These are phyloP conservation scores for Aspergillus sp. DNA, from an alignment of 2,329 filamentous ascomycete species.

Conservation along the genomic window DNA sequence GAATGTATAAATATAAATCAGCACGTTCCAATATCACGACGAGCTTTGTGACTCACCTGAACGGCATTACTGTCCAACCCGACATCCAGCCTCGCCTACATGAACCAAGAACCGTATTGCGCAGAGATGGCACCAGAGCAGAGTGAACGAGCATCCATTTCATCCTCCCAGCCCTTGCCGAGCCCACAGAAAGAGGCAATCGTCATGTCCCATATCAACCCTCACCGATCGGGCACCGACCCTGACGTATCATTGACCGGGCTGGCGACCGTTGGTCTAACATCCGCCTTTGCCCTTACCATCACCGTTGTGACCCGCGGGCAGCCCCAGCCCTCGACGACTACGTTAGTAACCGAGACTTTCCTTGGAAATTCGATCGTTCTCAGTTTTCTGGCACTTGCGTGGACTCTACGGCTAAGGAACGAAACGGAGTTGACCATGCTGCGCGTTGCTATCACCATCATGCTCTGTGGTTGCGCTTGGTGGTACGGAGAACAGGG, in stretches of 20 bases:
- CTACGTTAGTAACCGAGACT: not conserved
- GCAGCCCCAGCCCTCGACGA: not conserved
- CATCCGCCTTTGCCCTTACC: not conserved
- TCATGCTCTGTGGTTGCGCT: not conserved
- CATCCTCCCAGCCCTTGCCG: no score
- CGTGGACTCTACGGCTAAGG: not conserved
- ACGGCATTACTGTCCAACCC: no score
- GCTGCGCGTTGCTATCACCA: not conserved
- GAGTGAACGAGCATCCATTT: no score
- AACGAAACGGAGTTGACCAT: not conserved
- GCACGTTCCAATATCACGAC: no score
- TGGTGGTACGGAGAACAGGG: not conserved
- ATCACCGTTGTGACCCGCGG: not conserved
- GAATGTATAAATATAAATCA: no score
- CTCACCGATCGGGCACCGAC: no score
- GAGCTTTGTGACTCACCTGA: no score
- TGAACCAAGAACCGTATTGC: no score
- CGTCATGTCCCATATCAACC: no score
- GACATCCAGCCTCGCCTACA: no score
- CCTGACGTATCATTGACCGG: not conserved
- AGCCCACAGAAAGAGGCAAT: no score
- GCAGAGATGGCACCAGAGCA: no score
- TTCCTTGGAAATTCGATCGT: not conserved
- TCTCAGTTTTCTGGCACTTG: not conserved
- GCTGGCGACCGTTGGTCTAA: not conserved